Base-by-base conservation (phyloP, 2,329 filamentous ascomycete genomes). In the Coniochaeta ligniaria region DNA sequence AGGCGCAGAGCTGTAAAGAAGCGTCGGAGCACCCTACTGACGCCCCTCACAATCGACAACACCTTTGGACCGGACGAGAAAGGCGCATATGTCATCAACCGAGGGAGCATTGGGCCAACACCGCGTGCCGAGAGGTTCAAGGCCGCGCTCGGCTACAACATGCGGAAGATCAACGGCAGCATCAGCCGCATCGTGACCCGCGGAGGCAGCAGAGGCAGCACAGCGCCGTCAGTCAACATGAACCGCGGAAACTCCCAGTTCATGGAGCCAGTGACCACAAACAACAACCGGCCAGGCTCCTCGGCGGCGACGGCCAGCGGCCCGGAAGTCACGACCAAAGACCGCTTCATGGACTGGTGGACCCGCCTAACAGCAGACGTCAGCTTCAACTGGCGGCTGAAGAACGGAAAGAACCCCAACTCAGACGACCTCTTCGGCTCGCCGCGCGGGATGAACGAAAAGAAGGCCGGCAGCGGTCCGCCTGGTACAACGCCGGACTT, bases 181-280 rank as follows among this genome's bases (percentile, higher is more conserved):
- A 63, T 78, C 35, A 68, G 68, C 55, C 64, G 66, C 26, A 59
- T 74, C 50, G 63, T 74, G 55, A 61, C 66, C 54, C 71, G 73
- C 60, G 26, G 47, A 22, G 71, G 69, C 31, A 72, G 71, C 54
- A 52, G 47, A 31, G 71, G 69, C 31, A 72, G 71, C 55, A 72
- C 68, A 17, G 68, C 70, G 9, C 72, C 76, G 2, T 75, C 73
- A 55, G 76, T 83, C 33, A 78, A 83, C 60, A 73, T 83, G 63
- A 77, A 84, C 68, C 74, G 80, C 56, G 79, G 80, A 7, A 81
- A 80, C 64, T 83, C 82, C 9, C 82, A 84, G 64, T 83, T 81
- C 63, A 72, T 76, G 61, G 72, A 75, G 26, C 60, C 69, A 1
- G 61, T 65, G 58, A 62, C 63, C 14, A 68, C 68, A 31, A 76